Base-by-base conservation (phyloP, 2,329 filamentous ascomycete species). In the Colletotrichum sansevieriae region DNA sequence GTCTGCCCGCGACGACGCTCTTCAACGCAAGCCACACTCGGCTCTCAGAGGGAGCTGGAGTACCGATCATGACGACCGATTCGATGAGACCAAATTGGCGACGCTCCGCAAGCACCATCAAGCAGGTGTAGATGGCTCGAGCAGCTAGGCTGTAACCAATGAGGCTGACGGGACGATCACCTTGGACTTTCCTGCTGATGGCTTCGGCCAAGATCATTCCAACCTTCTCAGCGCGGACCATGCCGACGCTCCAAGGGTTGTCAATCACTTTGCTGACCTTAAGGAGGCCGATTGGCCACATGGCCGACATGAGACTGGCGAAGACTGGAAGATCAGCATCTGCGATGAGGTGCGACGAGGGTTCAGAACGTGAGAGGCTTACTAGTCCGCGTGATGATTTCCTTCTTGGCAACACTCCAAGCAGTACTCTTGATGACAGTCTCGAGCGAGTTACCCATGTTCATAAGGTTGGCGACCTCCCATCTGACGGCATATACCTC, bases 71-170 rank as follows among this genome's bases (percentile, higher is more conserved):
- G 29, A 97, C 88, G 2, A 92, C 95, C 39, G 92, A 93, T 75
- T 98, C 95, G 12, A 99, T 84, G 3, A 97, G 78, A 0, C 95
- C 95, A 76, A 97, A 98, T 1, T 92, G 92, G 58, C 90, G 89
- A 67, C 94, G 87, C 76, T 95, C 92, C 0, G 93, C 93, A 51
- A 98, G 84, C 37, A 85, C 88, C 82, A 92, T 91, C 15, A 98
- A 85, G 72, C 95, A 98, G 4, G 90, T 88, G 76, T 93, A 98
- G 58, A 98, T 95, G 39, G 94, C 88, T 55, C 94, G 88, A 18
- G 93, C 92, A 2, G 93, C 94, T 8, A 97, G 83, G 49, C 93
- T 93, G 77, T 94, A 97, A 2, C 94, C 94, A 52, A 97, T 86
- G 12, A 97, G 81, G 7, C 90, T 95, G 3, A 97, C 88, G 0